Percentiles rank a stretch among this genome's conserved stretches.
phyloP scores from a whole-genome alignment of 768 basidiomycete genomes.

The Cantharellus cinnabarinus region DNA sequence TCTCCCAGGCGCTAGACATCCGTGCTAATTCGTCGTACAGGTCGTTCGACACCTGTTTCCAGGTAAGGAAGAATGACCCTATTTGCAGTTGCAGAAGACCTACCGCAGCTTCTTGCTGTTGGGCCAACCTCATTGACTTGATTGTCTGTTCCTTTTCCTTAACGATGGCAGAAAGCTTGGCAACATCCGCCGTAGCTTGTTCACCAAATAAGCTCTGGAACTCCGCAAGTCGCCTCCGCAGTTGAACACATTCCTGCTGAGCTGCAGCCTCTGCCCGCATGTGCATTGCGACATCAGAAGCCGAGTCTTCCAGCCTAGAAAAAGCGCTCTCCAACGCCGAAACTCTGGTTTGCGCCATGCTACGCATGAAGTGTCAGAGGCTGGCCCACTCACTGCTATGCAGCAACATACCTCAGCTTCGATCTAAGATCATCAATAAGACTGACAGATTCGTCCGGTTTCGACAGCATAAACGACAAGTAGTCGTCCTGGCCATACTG shows the following conservation, averaged over 20 bases:
- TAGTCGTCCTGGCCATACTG: conserved; percentile 48
- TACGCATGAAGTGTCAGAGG: conserved; percentile 14
- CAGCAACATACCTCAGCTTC: conserved; percentile 31
- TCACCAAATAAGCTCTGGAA: conserved; percentile 45
- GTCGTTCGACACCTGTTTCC: conserved; percentile 41
- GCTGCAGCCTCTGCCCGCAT: conserved; percentile 16
- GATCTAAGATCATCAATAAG: conserved; percentile 33
- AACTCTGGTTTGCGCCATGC: conserved; percentile 32
- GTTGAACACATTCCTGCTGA: conserved; percentile 10
- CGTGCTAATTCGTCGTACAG: conserved; percentile 73
- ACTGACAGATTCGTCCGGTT: conserved; percentile 20
- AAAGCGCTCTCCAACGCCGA: conserved; percentile 34
- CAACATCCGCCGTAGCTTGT: conserved; percentile 27
- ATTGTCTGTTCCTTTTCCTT: conserved; percentile 50
- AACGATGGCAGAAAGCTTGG: conserved; percentile 32
- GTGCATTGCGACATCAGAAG: conserved; percentile 34
- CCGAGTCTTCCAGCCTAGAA: conserved; percentile 22
- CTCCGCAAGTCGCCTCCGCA: conserved; percentile 22
- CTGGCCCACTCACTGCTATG: not conserved
- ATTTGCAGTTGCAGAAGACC: conserved; percentile 9
- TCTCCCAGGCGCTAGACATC: conserved; percentile 72
- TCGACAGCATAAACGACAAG: conserved; percentile 45
- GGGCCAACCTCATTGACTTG: conserved; percentile 31
- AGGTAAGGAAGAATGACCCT: not conserved
- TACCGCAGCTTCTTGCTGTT: conserved; percentile 43